Evolutionary conservation across 306 rosid species (phyloP).

Genomic region (Sesbania bispinosa): DNA sequence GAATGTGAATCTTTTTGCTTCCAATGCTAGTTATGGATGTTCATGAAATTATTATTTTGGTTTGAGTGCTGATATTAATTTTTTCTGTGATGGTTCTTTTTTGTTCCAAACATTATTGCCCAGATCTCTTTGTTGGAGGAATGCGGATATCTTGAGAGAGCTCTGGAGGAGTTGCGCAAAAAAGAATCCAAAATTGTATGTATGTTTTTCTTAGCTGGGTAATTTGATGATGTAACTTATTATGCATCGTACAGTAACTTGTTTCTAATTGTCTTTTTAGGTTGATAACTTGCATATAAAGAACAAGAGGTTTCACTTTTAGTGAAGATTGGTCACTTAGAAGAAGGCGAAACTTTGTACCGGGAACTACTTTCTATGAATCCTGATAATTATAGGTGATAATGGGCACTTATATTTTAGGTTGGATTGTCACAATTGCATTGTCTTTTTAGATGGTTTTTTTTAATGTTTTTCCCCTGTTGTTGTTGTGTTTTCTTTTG

Average conservation of each 20-base stretch:
- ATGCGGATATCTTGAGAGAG: conserved; percentile 72
- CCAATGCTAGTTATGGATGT: conserved; percentile 13
- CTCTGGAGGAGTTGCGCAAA: conserved; percentile 78
- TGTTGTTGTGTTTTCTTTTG: neutral
- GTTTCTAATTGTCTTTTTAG: conserved; percentile 40
- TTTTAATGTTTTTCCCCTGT: too few species aligned
- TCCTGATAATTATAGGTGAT: conserved; percentile 93
- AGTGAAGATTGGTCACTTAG: conserved; percentile 73
- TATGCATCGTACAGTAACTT: conserved; percentile 22
- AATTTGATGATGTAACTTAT: conserved; percentile 3
- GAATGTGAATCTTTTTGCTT: conserved; percentile 20
- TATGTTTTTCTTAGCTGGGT: conserved; percentile 23
- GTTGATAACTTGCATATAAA: conserved; percentile 79
- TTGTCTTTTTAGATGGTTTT: neutral
- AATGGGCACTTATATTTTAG: neutral
- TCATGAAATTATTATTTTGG: neutral
- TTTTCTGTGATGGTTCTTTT: neutral
- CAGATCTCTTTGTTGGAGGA: conserved; percentile 91
- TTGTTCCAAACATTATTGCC: conserved; percentile 13
- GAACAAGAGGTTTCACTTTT: conserved; percentile 92
- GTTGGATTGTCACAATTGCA: conserved; percentile 9
- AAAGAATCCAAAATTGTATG: conserved; percentile 81
- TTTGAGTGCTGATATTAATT: neutral
- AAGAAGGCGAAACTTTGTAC: conserved; percentile 70
- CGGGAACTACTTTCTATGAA: conserved; percentile 74